A percentile compares a stretch with the other conserved stretches of the same genome.
These are phyloP conservation scores for Lepidium aucheri DNA, from an alignment of 345 rosid species.

Conservation along the genomic window DNA sequence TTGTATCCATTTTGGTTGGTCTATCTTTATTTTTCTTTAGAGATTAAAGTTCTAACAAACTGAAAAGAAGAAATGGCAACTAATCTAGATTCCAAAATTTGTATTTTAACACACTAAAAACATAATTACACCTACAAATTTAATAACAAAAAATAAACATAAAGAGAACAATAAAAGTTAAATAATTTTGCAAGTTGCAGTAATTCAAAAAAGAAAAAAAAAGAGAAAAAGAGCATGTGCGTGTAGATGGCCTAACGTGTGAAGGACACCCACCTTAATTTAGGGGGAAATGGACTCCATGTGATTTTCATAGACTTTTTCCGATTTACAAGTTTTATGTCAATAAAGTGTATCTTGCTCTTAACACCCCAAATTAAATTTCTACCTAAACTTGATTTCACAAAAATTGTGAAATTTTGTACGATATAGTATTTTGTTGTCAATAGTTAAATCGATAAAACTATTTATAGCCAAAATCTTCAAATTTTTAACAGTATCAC, in stretches of 20 bases:
- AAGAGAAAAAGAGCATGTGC: conserved; percentile 17
- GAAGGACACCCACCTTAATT: conserved; percentile 23
- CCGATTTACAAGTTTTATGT: background rate
- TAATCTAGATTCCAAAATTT: background rate
- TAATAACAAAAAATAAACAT: background rate
- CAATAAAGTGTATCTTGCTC: background rate
- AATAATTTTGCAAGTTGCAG: background rate
- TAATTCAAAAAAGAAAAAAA: background rate
- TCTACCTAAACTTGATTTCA: too few species aligned
- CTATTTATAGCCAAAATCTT: too few species aligned
- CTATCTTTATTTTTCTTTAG: background rate
- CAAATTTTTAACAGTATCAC: too few species aligned
- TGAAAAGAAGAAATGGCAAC: background rate
- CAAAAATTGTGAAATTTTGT: too few species aligned
- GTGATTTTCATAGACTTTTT: conserved; percentile 21
- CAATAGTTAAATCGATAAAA: too few species aligned
- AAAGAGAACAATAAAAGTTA: background rate
- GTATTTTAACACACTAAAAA: background rate
- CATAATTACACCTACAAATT: background rate
- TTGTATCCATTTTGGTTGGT: conserved; percentile 14
- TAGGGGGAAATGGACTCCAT: conserved; percentile 22
- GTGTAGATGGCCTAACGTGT: conserved; percentile 22
- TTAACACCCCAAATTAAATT: background rate
- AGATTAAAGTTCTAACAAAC: background rate
- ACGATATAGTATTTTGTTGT: too few species aligned